phyloP scores from a whole-genome alignment of 768 basidiomycete genomes.

The Mycena leptocephala region DNA sequence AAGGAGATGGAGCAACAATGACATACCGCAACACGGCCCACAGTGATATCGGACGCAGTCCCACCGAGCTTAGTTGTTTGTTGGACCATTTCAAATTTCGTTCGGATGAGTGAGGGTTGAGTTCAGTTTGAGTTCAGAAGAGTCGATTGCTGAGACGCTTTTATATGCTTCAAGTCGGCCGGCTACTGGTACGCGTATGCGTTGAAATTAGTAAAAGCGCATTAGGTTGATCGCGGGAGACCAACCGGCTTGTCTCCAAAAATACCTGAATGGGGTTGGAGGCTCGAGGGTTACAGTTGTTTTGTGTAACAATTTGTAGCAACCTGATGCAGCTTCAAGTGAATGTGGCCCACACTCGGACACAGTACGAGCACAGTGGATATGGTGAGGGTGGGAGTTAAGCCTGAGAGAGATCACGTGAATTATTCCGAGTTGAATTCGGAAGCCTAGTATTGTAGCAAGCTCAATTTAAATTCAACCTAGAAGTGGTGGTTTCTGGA shows the following conservation, averaged over 20 bases:
- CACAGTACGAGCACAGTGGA: too few relatives aligned
- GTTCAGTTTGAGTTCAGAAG: neutral
- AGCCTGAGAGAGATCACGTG: neutral
- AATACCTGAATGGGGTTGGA: too few relatives aligned
- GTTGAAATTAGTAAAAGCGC: neutral
- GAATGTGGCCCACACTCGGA: too few relatives aligned
- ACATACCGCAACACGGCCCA: conserved; percentile 58
- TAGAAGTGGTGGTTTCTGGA: neutral
- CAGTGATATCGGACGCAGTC: conserved; percentile 52
- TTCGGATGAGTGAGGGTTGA: neutral
- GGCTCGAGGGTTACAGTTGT: too few relatives aligned
- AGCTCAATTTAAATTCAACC: neutral
- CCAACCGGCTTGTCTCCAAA: neutral
- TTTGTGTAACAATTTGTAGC: too few relatives aligned
- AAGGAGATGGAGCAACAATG: neutral
- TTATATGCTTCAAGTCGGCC: too few relatives aligned
- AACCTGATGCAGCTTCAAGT: too few relatives aligned
- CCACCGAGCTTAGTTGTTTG: conserved; percentile 55
- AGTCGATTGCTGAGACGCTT: neutral
- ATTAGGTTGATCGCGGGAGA: neutral
- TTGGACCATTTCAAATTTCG: conserved; percentile 6
- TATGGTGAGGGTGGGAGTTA: too few relatives aligned
- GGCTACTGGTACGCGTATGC: neutral
- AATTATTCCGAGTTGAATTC: neutral
- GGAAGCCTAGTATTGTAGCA: neutral